Evolutionary conservation across 2,329 filamentous ascomycete genomes (phyloP).

Genomic region (Diaporthe citrichinensis): DNA sequence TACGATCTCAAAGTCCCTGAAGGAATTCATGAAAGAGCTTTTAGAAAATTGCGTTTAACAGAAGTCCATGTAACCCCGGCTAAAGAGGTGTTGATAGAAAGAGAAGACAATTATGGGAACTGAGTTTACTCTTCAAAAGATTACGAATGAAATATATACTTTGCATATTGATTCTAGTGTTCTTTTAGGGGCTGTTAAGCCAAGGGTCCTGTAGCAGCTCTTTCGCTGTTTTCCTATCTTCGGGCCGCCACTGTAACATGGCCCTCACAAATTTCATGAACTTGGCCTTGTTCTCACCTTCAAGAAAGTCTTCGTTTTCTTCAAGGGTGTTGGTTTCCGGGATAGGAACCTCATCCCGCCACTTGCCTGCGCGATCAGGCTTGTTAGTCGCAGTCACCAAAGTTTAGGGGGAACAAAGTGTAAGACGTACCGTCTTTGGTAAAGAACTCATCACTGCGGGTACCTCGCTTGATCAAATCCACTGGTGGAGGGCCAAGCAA

Average conservation of each 20-base stretch:
- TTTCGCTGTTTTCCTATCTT: slow-evolving; percentile 2
- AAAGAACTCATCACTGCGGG: background rate
- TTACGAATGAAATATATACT: no score
- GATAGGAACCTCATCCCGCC: background rate
- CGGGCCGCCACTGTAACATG: background rate
- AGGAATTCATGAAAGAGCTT: no score
- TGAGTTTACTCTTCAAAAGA: no score
- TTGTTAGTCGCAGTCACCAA: background rate
- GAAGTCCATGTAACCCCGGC: no score
- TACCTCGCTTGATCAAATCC: background rate
- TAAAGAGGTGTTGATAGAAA: no score
- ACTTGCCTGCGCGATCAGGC: background rate
- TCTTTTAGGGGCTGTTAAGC: background rate
- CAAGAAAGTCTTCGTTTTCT: background rate
- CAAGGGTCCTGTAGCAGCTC: background rate
- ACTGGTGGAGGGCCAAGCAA: background rate
- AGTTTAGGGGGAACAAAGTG: background rate
- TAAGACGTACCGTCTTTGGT: background rate
- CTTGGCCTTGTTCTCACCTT: background rate
- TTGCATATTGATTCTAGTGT: background rate
- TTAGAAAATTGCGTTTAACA: no score
- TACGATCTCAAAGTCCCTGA: no score
- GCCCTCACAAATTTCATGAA: background rate
- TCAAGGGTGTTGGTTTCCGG: background rate
- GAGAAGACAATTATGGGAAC: no score